Conservation (phyloP, 139 green algal genomes). For the Edaphochlamys debaryana region DNA sequence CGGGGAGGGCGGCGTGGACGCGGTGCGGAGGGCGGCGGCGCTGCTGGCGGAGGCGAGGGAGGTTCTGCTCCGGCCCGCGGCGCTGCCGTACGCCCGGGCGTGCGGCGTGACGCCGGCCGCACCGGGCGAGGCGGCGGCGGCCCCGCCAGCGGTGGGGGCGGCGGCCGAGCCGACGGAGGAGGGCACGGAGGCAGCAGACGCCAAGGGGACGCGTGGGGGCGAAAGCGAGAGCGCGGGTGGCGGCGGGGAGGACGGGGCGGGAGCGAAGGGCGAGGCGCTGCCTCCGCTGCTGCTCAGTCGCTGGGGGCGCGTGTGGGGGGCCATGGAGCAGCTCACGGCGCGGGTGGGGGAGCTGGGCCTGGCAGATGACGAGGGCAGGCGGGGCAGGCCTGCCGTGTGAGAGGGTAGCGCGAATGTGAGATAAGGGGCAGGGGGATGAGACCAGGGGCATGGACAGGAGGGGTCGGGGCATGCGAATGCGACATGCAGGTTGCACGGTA, state of each 20-base stretch:
- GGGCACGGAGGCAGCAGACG: no score
- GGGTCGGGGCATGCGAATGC: no score
- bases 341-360: background rate
- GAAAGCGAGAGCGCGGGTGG: background rate
- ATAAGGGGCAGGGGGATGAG: no score
- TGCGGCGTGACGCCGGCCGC: no score
- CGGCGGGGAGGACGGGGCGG: background rate
- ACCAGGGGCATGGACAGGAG: no score
- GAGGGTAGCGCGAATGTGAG: no score
- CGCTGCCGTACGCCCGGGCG: background rate
- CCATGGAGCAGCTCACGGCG: constrained; percentile 7
- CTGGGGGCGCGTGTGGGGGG: constrained; percentile 26
- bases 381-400: no score
- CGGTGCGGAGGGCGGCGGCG: background rate
- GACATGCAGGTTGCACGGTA: no score
- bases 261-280: background rate
- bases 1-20: background rate
- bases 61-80: background rate
- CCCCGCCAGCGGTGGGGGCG: background rate
- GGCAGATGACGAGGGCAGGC: no score
- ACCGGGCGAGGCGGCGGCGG: no score
- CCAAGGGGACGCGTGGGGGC: no score
- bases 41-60: constrained; percentile 9
- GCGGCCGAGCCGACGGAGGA: background rate
- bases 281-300: background rate